Conservation (phyloP, 1,139 yeast genomes). For the Petasospora fabianii region DNA sequence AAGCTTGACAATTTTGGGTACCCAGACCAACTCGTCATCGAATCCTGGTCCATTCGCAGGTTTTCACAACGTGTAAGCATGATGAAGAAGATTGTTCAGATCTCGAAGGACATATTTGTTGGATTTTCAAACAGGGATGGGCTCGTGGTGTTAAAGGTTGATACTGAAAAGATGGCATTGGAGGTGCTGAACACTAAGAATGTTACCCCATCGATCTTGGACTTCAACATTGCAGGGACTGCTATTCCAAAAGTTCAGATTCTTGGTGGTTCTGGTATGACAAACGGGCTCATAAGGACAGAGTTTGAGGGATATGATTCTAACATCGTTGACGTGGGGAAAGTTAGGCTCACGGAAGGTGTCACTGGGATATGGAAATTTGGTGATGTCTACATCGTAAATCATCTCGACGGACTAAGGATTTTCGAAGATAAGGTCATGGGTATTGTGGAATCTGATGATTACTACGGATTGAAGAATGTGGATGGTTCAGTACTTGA, state of each 20-base stretch:
- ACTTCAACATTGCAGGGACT: slow-evolving; percentile 21
- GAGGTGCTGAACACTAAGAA: neutral
- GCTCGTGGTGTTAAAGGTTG: slow-evolving; percentile 4
- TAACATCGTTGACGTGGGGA: neutral
- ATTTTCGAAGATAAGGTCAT: neutral
- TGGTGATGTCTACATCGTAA: slow-evolving; percentile 10
- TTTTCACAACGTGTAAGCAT: slow-evolving; percentile 5
- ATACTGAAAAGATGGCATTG: neutral
- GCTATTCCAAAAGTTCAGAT: slow-evolving; percentile 23
- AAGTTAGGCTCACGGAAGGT: slow-evolving; percentile 1
- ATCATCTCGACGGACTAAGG: slow-evolving; percentile 9
- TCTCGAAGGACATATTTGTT: slow-evolving; percentile 5
- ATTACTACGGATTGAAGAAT: slow-evolving; percentile 13
- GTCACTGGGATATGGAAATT: slow-evolving; percentile 19
- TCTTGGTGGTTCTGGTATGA: slow-evolving; percentile 20
- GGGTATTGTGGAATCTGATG: slow-evolving; percentile 1
- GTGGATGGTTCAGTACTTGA: slow-evolving; percentile 25
- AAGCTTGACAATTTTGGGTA: slow-evolving; percentile 9
- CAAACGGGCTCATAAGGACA: slow-evolving; percentile 21
- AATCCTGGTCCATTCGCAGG: slow-evolving; percentile 15
- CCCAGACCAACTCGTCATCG: slow-evolving; percentile 9
- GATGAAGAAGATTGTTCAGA: slow-evolving; percentile 8
- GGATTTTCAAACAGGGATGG: slow-evolving; percentile 13
- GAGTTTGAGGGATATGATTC: slow-evolving; percentile 20
- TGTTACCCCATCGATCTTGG: slow-evolving; percentile 21